Percentiles rank a stretch among this genome's conserved stretches.
These are phyloP conservation scores for Vitis hybrid DNA, from an alignment of 177 flowering plant genomes.

Conservation along the genomic window DNA sequence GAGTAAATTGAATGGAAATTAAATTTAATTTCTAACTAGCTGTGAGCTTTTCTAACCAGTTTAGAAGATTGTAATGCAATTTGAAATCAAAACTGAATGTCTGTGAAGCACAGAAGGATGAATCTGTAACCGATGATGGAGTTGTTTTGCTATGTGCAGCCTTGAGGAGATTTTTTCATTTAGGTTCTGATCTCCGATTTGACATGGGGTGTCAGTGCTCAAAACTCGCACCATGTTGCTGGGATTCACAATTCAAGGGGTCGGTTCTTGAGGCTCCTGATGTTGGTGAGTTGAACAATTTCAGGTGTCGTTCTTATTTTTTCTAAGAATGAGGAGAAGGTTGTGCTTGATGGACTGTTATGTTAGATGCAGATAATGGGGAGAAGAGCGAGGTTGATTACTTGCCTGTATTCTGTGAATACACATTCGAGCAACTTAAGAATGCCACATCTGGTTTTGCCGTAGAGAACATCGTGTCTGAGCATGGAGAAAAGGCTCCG, in stretches of 20 bases:
- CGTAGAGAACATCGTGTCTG: constrained; percentile 59
- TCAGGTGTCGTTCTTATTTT: not conserved
- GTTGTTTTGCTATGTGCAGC: too few species aligned
- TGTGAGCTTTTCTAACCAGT: not conserved
- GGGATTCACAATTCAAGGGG: constrained; percentile 35
- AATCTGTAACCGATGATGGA: not conserved
- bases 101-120: not conserved
- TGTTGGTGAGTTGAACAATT: constrained; percentile 28
- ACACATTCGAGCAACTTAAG: constrained; percentile 46
- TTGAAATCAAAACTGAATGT: not conserved
- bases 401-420: constrained; percentile 41
- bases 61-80: not conserved
- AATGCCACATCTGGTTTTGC: constrained; percentile 63
- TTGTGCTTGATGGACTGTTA: not conserved
- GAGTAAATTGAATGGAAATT: not conserved
- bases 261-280: constrained; percentile 40
- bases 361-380: constrained; percentile 31
- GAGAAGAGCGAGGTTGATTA: constrained; percentile 26
- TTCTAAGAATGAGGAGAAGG: not conserved
- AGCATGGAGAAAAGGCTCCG: constrained; percentile 64
- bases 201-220: constrained; percentile 49
- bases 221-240: constrained; percentile 37
- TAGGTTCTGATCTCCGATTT: constrained; percentile 2
- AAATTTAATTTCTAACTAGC: not conserved
- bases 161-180: not conserved